Conservation (phyloP, 78 protist species). For the Emiliania huxleyi region DNA sequence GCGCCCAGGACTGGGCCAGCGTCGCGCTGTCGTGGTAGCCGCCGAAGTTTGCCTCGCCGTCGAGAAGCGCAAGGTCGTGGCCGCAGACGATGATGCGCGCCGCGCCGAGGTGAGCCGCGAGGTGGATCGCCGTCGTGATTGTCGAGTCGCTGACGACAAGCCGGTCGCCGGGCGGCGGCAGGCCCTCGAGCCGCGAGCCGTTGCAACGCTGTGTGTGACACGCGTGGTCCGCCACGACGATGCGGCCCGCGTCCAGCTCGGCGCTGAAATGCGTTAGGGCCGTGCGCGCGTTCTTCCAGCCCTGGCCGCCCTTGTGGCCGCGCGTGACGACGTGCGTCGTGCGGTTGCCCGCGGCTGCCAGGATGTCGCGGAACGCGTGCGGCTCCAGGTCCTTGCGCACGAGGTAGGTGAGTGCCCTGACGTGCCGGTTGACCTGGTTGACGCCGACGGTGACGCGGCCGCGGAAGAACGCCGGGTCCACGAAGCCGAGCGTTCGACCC, state of each 20-base stretch:
- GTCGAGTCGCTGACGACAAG: not conserved
- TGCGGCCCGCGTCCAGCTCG: not conserved
- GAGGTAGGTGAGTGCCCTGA: not conserved
- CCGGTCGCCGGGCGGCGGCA: no score
- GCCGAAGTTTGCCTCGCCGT: not conserved
- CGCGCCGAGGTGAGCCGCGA: not conserved
- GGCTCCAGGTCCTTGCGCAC: not conserved
- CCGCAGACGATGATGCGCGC: not conserved
- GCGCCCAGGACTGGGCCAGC: not conserved
- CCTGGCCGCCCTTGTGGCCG: not conserved
- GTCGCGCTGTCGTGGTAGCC: not conserved
- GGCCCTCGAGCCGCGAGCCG: no score
- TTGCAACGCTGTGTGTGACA: not conserved
- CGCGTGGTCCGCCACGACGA: not conserved
- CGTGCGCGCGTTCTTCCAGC: not conserved
- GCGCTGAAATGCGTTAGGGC: not conserved
- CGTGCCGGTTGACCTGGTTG: not conserved
- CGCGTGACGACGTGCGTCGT: not conserved
- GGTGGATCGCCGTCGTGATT: not conserved
- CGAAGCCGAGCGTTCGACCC: no score
- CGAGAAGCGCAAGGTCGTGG: not conserved
- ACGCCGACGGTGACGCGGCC: not conserved
- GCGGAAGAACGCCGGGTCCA: no score
- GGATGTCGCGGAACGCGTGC: not conserved
- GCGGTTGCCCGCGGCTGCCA: not conserved